Evolutionary conservation across 306 rosid genomes (phyloP).

Genomic region (Inga laurina): DNA sequence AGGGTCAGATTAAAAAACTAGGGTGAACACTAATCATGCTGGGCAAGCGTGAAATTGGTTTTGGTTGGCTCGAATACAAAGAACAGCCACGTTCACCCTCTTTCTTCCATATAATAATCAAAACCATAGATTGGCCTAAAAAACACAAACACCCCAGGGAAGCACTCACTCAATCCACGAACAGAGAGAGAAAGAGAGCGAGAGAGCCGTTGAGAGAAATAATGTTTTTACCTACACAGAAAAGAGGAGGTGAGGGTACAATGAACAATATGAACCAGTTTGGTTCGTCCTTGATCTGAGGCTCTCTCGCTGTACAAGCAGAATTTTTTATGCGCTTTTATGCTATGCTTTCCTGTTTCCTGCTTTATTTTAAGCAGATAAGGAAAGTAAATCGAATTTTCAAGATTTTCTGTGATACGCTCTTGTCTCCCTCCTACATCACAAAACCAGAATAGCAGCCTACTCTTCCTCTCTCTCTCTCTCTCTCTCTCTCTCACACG

Average conservation of each 20-base stretch:
- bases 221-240: constrained; percentile 46
- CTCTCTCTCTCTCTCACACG: constrained; percentile 4
- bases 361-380: constrained; percentile 37
- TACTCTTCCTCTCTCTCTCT: constrained; percentile 27
- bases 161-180: constrained; percentile 43
- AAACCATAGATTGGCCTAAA: constrained; percentile 51
- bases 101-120: constrained; percentile 57
- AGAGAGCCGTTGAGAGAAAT: constrained; percentile 38
- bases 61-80: constrained; percentile 54
- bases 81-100: constrained; percentile 79
- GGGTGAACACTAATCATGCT: constrained; percentile 53
- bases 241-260: constrained; percentile 46
- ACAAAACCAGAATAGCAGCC: constrained; percentile 16
- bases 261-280: constrained; percentile 34
- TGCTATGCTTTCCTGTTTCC: constrained; percentile 38
- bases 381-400: constrained; percentile 58
- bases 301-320: constrained; percentile 10
- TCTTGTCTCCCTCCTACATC: constrained; percentile 61
- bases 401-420: constrained; percentile 78
- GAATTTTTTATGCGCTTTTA: constrained; percentile 24
- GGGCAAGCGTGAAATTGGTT: constrained; percentile 70
- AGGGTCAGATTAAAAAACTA: constrained; percentile 47
- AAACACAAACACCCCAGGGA: constrained; percentile 63
- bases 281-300: constrained; percentile 44
- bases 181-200: constrained; percentile 37